Conservation (phyloP, 371 early-diverging fungal genomes). For the Mortierella sp. region DNA sequence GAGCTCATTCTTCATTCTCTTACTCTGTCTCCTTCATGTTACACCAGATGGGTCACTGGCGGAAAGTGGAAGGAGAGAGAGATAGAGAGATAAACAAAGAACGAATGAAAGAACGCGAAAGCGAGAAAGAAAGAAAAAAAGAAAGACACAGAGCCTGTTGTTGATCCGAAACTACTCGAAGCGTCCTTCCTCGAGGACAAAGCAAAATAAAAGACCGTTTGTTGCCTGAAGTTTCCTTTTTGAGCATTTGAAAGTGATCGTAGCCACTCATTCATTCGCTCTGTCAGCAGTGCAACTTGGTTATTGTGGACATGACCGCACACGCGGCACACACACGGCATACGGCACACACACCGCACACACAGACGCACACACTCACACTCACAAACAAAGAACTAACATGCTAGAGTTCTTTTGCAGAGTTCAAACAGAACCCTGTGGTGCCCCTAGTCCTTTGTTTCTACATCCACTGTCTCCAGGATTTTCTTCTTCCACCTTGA, state of each 20-base stretch:
- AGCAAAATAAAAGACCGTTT: neutral
- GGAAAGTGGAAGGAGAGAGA: neutral
- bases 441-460: too few relatives aligned
- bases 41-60: neutral
- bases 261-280: neutral
- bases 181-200: neutral
- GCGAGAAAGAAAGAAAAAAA: neutral
- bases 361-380: neutral
- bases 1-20: neutral
- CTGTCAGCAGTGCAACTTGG: neutral
- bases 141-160: neutral
- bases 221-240: neutral
- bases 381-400: too few relatives aligned
- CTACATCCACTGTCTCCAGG: too few relatives aligned
- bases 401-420: too few relatives aligned
- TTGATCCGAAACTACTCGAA: neutral
- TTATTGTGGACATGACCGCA: neutral
- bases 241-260: neutral
- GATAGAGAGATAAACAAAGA: neutral
- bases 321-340: neutral
- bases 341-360: neutral
- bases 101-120: neutral
- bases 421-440: too few relatives aligned
- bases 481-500: too few relatives aligned
- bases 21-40: neutral